These are phyloP conservation scores for Obelidium mucronatum DNA, from an alignment of 192 early-diverging fungal genomes.

Conservation along the genomic window DNA sequence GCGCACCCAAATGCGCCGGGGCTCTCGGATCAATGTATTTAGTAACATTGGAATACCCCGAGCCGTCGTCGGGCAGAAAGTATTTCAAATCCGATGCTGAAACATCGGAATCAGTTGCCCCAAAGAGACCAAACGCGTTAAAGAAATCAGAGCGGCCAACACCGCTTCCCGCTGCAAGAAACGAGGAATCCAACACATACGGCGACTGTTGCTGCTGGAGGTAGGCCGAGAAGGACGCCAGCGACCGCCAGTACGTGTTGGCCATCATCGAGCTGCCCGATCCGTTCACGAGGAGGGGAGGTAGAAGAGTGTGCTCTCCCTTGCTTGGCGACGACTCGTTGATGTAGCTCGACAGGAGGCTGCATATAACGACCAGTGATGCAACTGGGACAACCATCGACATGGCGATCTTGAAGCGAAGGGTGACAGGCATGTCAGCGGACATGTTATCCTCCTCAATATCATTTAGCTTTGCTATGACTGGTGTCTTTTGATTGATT, in stretches of 20 bases:
- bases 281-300: not conserved
- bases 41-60: not conserved
- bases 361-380: not conserved
- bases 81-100: not conserved
- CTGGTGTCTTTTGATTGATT: too few species aligned
- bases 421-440: too few species aligned
- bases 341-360: not conserved
- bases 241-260: not conserved
- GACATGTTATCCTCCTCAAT: too few species aligned
- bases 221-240: not conserved
- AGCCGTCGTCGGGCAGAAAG: not conserved
- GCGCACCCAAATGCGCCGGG: not conserved
- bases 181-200: not conserved
- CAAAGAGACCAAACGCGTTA: not conserved
- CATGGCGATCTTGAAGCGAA: too few species aligned
- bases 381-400: not conserved
- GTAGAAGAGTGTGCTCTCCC: not conserved
- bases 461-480: too few species aligned
- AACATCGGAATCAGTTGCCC: not conserved
- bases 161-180: not conserved
- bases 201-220: not conserved
- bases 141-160: not conserved
- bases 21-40: not conserved
- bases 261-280: not conserved
- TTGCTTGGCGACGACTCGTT: not conserved